Conservation (phyloP, 345 rosid genomes). For the Isatis tinctoria region DNA sequence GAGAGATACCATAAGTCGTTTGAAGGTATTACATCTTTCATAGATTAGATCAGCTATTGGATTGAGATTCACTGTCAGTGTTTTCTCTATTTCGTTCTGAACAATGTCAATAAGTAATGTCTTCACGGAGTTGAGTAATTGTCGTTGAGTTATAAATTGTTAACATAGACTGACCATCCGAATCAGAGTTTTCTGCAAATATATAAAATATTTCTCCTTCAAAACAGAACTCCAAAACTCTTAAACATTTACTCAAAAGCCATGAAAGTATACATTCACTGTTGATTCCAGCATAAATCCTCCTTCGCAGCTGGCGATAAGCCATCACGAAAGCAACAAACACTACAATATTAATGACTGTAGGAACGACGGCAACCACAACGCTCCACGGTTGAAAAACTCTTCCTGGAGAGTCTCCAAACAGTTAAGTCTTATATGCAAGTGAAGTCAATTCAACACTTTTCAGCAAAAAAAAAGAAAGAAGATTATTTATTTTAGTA, state of each 20-base stretch:
- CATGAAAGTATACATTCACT: constrained; percentile 1
- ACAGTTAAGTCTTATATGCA: background rate
- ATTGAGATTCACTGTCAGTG: too few relatives aligned
- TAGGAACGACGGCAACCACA: constrained; percentile 26
- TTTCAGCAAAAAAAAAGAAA: background rate
- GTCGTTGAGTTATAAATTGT: too few relatives aligned
- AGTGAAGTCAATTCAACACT: background rate
- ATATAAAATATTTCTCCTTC: background rate
- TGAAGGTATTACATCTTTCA: too few relatives aligned
- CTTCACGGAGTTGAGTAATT: too few relatives aligned
- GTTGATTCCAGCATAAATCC: constrained; percentile 10
- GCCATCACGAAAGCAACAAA: constrained; percentile 19
- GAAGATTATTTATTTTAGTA: background rate
- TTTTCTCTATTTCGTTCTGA: too few relatives aligned
- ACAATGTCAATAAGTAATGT: too few relatives aligned
- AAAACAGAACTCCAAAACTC: background rate
- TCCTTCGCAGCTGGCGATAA: constrained; percentile 11
- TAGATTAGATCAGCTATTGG: too few relatives aligned
- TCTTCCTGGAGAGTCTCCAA: constrained; percentile 12
- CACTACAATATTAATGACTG: background rate
- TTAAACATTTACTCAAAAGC: background rate
- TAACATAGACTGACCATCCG: constrained; percentile 18
- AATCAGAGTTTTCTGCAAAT: constrained; percentile 20
- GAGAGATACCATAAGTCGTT: too few relatives aligned
- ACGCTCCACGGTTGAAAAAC: constrained; percentile 26